Evolutionary conservation across 345 rosid genomes (phyloP).

Genomic region (Isatis tinctoria): DNA sequence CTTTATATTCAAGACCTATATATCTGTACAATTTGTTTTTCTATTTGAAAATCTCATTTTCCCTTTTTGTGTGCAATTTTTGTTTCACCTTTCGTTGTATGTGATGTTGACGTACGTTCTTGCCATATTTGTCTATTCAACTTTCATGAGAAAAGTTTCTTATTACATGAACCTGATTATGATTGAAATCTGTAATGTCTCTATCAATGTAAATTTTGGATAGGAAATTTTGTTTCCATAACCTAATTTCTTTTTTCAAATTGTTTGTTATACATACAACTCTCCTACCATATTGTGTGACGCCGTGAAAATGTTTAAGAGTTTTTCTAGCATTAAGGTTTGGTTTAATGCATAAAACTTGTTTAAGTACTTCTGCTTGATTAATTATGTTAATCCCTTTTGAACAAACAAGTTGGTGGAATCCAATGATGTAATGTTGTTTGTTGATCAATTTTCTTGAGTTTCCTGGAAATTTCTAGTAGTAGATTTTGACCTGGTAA

Average conservation of each 20-base stretch:
- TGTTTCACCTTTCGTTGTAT: background rate
- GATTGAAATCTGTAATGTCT: background rate
- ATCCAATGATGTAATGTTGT: background rate
- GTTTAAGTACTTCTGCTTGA: background rate
- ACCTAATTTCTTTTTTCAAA: background rate
- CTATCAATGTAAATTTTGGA: background rate
- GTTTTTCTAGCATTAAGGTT: background rate
- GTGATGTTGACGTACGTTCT: background rate
- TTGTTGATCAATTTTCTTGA: background rate
- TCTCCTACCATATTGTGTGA: background rate
- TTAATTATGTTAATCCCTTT: background rate
- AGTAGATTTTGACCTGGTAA: background rate
- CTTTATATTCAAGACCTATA: background rate
- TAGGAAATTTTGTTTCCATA: background rate
- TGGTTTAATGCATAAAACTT: background rate
- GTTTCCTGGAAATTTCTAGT: background rate
- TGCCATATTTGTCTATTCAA: background rate
- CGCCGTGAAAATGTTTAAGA: background rate
- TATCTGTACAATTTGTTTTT: background rate
- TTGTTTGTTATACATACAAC: too few species aligned
- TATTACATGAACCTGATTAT: background rate
- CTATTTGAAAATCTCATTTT: background rate
- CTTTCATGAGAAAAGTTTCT: background rate
- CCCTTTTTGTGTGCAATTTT: background rate
- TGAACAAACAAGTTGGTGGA: background rate